Conservation (phyloP, 1,284 basidiomycete genomes). For the Apiotrichum laibachii region DNA sequence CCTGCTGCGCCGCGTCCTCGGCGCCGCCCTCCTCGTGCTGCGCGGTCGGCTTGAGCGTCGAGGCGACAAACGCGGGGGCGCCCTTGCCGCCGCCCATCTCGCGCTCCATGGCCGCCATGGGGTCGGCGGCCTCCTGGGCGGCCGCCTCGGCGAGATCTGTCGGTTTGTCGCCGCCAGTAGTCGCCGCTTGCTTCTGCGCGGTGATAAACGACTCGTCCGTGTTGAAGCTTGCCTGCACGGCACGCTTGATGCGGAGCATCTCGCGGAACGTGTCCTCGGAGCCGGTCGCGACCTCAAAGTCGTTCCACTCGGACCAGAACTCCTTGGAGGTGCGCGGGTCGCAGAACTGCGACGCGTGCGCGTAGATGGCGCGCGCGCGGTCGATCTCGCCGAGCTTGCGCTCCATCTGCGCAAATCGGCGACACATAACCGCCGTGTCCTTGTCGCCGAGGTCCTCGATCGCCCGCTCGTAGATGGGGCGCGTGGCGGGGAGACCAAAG, state of each 20-base stretch:
- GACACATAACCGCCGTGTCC: conserved; percentile 96
- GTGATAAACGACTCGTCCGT: conserved; percentile 83
- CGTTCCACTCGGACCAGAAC: conserved; percentile 97
- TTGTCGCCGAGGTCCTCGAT: conserved; percentile 86
- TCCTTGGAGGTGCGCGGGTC: conserved; percentile 84
- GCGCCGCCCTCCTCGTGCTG: conserved; percentile 32
- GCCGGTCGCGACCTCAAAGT: conserved; percentile 93
- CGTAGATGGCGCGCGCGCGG: conserved; percentile 91
- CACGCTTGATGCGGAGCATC: conserved; percentile 96
- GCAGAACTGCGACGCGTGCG: conserved; percentile 97
- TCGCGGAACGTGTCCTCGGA: conserved; percentile 98
- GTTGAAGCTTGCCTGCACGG: conserved; percentile 97
- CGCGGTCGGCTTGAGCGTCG: conserved; percentile 48
- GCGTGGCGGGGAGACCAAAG: conserved; percentile 92
- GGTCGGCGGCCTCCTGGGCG: conserved; percentile 55
- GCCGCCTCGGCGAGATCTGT: conserved; percentile 37
- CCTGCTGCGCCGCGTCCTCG: conserved; percentile 24
- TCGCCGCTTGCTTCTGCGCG: conserved; percentile 73
- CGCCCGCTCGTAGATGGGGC: conserved; percentile 96
- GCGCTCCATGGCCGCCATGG: conserved; percentile 57
- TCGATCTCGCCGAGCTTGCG: conserved; percentile 99
- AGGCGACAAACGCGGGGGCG: conserved; percentile 64
- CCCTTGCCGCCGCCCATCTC: conserved; percentile 60
- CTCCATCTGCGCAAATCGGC: conserved; percentile 92
- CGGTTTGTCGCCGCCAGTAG: conserved; percentile 39